Base-by-base conservation (phyloP, 345 rosid species). In the Aquilaria yunnanensis region DNA sequence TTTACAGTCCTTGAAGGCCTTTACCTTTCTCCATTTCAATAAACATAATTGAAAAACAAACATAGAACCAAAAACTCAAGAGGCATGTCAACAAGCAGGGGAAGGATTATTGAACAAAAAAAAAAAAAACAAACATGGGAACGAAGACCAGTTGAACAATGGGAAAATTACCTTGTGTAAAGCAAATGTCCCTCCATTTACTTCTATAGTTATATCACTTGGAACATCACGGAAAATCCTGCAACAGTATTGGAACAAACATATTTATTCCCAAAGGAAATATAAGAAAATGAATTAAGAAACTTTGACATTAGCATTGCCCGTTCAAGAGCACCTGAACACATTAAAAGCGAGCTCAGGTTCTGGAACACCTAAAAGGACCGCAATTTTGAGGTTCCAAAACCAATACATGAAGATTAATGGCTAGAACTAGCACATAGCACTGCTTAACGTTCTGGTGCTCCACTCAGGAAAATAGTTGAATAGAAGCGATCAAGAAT, bases 141-240 rank as follows among this genome's bases (percentile, higher is more conserved):
- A 23, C 23, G 23, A 23, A 23, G 23, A 23, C 23, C 23, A 67
- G 51, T 51, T 29, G 65, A 58, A 50, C 16, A 60, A 65, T 56
- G 41, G 34, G 29, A 48, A 59, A 60, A 60, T 63, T 69, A 91
- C 98, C 97, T 93, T 93, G 61, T 93, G 97, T 14, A 93, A 74
- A 55, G 89, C 75, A 73, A 90, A 93, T 12, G 77, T 82, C 57
- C 83, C 87, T 63, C 97, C 96, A 51, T 78, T 80, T 51, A 83
- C 90, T 77, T 88, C 92, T 51, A 93, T 85, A 12, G 79, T 88
- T 65, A 90, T 86, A 75, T 93, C 98, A 66, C 97, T 90, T 37
- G 96, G 96, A 46, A 93, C 95, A 57, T 93, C 98, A 37, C 94
- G 77, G 64, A 90, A 93, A 67, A 88, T 93, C 98, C 97, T 93